phyloP scores from a whole-genome alignment of 345 rosid species.

The Chamaenerion angustifolium region DNA sequence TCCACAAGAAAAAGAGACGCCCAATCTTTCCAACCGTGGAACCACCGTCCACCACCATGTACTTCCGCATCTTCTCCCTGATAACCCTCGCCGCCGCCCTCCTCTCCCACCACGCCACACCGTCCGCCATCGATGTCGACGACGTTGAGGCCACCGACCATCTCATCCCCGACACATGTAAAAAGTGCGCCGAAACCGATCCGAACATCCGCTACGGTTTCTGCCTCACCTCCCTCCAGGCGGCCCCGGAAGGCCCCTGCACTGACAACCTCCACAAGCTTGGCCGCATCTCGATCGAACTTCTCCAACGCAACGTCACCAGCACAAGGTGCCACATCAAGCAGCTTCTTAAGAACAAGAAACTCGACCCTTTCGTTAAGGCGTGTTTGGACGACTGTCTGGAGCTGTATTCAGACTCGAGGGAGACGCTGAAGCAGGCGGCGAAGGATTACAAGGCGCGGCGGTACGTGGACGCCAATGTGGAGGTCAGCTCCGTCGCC shows the following conservation, averaged over 20 bases:
- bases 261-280: slow-evolving; percentile 23
- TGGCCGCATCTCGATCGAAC: slow-evolving; percentile 32
- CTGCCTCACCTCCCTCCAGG: slow-evolving; percentile 32
- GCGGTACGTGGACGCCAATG: slow-evolving; percentile 27
- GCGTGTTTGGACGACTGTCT: slow-evolving; percentile 35
- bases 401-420: slow-evolving; percentile 38
- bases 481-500: slow-evolving; percentile 27
- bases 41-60: neutral
- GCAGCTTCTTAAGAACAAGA: slow-evolving; percentile 19
- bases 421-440: slow-evolving; percentile 19
- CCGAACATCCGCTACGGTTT: slow-evolving; percentile 31
- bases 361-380: slow-evolving; percentile 14
- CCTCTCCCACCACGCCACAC: neutral
- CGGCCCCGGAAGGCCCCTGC: slow-evolving; percentile 14
- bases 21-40: neutral
- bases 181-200: slow-evolving; percentile 17
- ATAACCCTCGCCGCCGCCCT: slow-evolving; percentile 5
- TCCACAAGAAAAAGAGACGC: no score
- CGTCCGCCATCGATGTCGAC: neutral
- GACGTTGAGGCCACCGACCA: slow-evolving; percentile 7
- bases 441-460: slow-evolving; percentile 19
- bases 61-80: slow-evolving; percentile 1
- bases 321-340: slow-evolving; percentile 16
- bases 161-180: slow-evolving; percentile 34
- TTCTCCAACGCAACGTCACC: slow-evolving; percentile 25